These are phyloP conservation scores for Phlebopus sp. DNA, from an alignment of 1,284 basidiomycete genomes.

Conservation along the genomic window DNA sequence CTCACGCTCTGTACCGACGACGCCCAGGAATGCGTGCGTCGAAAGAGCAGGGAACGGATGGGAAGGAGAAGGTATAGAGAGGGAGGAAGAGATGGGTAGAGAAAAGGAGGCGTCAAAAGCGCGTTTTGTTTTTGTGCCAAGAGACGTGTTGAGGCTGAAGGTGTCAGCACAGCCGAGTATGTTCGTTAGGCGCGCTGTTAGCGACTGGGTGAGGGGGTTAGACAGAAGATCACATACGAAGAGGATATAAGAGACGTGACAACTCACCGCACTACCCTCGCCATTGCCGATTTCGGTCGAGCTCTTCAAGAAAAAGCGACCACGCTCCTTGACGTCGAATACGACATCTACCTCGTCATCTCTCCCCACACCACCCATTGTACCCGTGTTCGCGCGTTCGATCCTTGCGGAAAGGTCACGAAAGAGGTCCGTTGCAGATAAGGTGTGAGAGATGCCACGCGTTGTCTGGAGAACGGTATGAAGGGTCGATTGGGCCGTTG, in stretches of 20 bases:
- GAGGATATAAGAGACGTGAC: not conserved
- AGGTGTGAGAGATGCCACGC: slow-evolving; percentile 59
- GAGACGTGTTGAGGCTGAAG: slow-evolving; percentile 79
- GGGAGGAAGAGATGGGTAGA: slow-evolving; percentile 52
- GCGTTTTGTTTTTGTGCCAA: slow-evolving; percentile 86
- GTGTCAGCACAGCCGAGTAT: slow-evolving; percentile 91
- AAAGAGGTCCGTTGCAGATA: slow-evolving; percentile 76
- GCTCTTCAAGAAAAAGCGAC: slow-evolving; percentile 80
- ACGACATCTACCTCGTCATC: slow-evolving; percentile 79
- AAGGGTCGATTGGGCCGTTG: slow-evolving; percentile 41
- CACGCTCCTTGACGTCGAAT: slow-evolving; percentile 74
- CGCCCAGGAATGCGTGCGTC: slow-evolving; percentile 36
- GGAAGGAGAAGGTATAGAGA: too few species aligned
- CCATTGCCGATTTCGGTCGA: slow-evolving; percentile 93
- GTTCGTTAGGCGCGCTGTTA: slow-evolving; percentile 81
- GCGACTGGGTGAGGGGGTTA: slow-evolving; percentile 48
- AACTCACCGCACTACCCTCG: slow-evolving; percentile 84
- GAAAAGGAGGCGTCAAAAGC: slow-evolving; percentile 72
- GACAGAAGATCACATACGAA: slow-evolving; percentile 3
- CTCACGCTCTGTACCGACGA: slow-evolving; percentile 29
- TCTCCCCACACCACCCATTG: not conserved
- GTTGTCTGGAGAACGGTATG: slow-evolving; percentile 68
- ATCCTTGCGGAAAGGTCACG: slow-evolving; percentile 69
- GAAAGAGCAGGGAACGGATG: slow-evolving; percentile 35
- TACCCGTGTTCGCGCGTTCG: slow-evolving; percentile 58